Percentiles rank a stretch among this genome's conserved stretches.
These are phyloP conservation scores for Suillus occidentalis DNA, from an alignment of 768 basidiomycete genomes.

Conservation along the genomic window DNA sequence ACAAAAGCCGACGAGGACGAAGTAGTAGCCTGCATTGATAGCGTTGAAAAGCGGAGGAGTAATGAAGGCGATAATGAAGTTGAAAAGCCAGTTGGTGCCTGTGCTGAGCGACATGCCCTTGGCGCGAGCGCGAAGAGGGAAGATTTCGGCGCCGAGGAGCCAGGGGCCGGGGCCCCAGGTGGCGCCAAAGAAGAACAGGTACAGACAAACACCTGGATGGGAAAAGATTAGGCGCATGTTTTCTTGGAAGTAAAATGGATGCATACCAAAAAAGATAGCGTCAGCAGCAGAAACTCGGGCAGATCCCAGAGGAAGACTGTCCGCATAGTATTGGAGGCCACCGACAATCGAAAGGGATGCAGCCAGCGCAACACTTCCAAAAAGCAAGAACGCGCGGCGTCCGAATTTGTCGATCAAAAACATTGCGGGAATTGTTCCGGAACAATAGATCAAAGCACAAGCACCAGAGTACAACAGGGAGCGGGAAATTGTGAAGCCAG, in stretches of 20 bases:
- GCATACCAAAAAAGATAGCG: slow-evolving; percentile 35
- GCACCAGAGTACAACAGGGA: slow-evolving; percentile 48
- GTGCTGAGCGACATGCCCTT: slow-evolving; percentile 40
- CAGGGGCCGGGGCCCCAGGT: slow-evolving; percentile 58
- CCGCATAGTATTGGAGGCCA: slow-evolving; percentile 47
- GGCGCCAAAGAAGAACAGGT: slow-evolving; percentile 58
- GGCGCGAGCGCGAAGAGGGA: slow-evolving; percentile 41
- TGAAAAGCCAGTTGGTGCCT: slow-evolving; percentile 34
- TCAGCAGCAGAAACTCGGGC: slow-evolving; percentile 33
- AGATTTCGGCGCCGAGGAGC: slow-evolving; percentile 54
- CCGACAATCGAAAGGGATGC: slow-evolving; percentile 50
- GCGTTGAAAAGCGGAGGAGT: slow-evolving; percentile 60
- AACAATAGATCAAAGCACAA: slow-evolving; percentile 48
- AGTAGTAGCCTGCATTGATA: slow-evolving; percentile 50
- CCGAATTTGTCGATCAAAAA: slow-evolving; percentile 54
- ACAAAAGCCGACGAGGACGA: slow-evolving; percentile 49
- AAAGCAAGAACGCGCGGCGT: slow-evolving; percentile 48
- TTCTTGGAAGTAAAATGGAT: slow-evolving; percentile 19
- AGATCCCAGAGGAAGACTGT: slow-evolving; percentile 37
- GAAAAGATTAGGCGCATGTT: slow-evolving; percentile 12
- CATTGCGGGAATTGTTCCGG: slow-evolving; percentile 53
- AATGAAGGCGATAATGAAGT: slow-evolving; percentile 45
- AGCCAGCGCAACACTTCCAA: slow-evolving; percentile 45
- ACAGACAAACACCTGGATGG: slow-evolving; percentile 43
- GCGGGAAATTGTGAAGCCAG: slow-evolving; percentile 45